Base-by-base conservation (phyloP, 176 grass and related monocot genomes). In the Poa pratensis region DNA sequence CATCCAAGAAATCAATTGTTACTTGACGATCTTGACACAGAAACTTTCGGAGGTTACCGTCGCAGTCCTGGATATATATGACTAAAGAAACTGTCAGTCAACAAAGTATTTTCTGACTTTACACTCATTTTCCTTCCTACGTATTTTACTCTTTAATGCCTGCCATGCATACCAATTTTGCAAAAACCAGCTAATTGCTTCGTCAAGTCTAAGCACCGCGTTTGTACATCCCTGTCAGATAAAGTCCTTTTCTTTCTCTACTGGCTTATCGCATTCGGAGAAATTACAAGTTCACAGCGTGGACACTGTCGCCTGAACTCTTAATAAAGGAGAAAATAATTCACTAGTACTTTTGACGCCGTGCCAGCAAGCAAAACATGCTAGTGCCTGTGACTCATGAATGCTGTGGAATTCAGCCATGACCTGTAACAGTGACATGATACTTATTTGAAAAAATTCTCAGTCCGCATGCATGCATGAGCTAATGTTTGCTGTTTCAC, bases 381-480 rank as follows among this genome's bases (percentile, higher is more conserved):
- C 26, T 42, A 37, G 69, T 69, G 46, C 20, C n/a, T 18, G 30
- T 76, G 83, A 82, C 65, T 86, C 79, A 78, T 19, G n/a, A 82
- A 76, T 4, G 42, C 42, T 45, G 62, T 51, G 73, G 3, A 90
- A 78, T 86, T 64, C 63, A 82, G 65, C 64, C 34, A 85, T 82
- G 82, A 78, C 43, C 14, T 72, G 35, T 73, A 73, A 22, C 20
- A 13, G 28, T 60, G 60, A 58, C 77, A 76, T 9, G 15, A 19
- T 8, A 72, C 35, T 7, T 79, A 19, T 63, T 79, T 53, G 12
- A 37, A 42, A 84, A 43, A 11, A 45, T 34, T 64, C 58, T 37
- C 13, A 73, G 26, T 51, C 23, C 3, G 30, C 20, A 73, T 66
- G 67, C 46, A 69, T 69, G 48, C 6, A 4, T 81, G 45, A 81